phyloP scores from a whole-genome alignment of 2,329 filamentous ascomycete genomes.

The Escovopsis sp. region DNA sequence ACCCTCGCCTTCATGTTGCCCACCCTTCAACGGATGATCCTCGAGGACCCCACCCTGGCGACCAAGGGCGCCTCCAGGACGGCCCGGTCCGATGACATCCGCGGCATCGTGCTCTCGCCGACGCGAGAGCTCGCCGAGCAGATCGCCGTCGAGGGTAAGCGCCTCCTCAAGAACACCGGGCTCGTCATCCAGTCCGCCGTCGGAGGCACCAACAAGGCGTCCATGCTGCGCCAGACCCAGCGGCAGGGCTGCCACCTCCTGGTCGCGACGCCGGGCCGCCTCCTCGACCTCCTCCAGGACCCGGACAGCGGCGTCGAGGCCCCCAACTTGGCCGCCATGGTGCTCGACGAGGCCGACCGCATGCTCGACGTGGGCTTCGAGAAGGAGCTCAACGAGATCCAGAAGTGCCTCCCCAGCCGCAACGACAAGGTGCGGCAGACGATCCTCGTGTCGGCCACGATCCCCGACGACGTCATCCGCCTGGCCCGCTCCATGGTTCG shows the following conservation, averaged over 20 bases:
- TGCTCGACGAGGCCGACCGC: constrained; percentile 93
- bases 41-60: constrained; percentile 45
- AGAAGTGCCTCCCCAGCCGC: constrained; percentile 45
- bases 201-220: constrained; percentile 67
- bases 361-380: constrained; percentile 93
- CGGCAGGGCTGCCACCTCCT: constrained; percentile 72
- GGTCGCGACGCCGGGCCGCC: constrained; percentile 76
- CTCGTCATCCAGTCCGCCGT: constrained; percentile 64
- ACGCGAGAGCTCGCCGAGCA: constrained; percentile 71
- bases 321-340: constrained; percentile 76
- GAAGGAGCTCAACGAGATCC: constrained; percentile 46
- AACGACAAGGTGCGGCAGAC: constrained; percentile 61
- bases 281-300: constrained; percentile 68
- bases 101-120: constrained; percentile 59
- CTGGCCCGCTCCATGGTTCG: constrained; percentile 70
- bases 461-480: constrained; percentile 66
- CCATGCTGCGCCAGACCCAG: constrained; percentile 53
- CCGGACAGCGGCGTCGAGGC: constrained; percentile 45
- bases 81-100: constrained; percentile 41
- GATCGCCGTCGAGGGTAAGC: constrained; percentile 64
- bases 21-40: constrained; percentile 63
- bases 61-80: constrained; percentile 19
- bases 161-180: constrained; percentile 48
- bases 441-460: constrained; percentile 88
- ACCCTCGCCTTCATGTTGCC: constrained; percentile 87